Evolutionary conservation across 495 filamentous ascomycete species (phyloP).

Genomic region (Daldinia childiae): DNA sequence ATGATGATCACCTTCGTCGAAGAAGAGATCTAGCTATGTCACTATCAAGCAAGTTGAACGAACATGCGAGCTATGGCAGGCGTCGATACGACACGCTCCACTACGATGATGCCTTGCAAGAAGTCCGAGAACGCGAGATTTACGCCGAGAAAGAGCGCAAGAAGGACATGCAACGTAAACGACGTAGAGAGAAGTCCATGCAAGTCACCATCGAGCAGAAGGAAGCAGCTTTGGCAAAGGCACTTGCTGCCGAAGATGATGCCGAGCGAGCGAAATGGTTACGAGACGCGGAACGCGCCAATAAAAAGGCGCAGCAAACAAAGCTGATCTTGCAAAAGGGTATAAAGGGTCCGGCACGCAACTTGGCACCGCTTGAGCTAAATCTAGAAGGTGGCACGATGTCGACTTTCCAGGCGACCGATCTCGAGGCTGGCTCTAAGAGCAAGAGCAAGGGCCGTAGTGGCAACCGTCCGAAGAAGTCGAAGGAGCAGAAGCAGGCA

Average conservation of each 20-base stretch:
- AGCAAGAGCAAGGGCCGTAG: constrained; percentile 72
- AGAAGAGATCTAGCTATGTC: constrained; percentile 48
- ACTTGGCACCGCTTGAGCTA: constrained; percentile 76
- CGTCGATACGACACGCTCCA: constrained; percentile 58
- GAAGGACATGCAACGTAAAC: constrained; percentile 99
- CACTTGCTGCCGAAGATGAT: constrained; percentile 77
- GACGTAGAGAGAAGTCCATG: constrained; percentile 95
- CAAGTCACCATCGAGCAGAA: constrained; percentile 86
- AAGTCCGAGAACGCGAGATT: constrained; percentile 89
- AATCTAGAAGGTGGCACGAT: constrained; percentile 90
- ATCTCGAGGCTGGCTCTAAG: constrained; percentile 64
- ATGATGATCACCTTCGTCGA: constrained; percentile 66
- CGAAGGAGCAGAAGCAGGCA: constrained; percentile 95
- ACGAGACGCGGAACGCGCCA: constrained; percentile 81
- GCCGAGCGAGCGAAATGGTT: constrained; percentile 79
- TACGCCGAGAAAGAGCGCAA: constrained; percentile 98
- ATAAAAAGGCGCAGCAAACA: constrained; percentile 88
- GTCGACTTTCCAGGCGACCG: constrained; percentile 79
- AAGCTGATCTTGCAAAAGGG: constrained; percentile 83
- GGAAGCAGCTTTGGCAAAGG: constrained; percentile 78
- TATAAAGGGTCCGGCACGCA: constrained; percentile 82
- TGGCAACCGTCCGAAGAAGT: constrained; percentile 80
- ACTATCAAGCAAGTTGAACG: constrained; percentile 50
- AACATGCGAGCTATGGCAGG: constrained; percentile 61
- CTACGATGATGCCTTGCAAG: constrained; percentile 74